Conservation (phyloP, 257 asterid genomes). For the Primulina tabacum region DNA sequence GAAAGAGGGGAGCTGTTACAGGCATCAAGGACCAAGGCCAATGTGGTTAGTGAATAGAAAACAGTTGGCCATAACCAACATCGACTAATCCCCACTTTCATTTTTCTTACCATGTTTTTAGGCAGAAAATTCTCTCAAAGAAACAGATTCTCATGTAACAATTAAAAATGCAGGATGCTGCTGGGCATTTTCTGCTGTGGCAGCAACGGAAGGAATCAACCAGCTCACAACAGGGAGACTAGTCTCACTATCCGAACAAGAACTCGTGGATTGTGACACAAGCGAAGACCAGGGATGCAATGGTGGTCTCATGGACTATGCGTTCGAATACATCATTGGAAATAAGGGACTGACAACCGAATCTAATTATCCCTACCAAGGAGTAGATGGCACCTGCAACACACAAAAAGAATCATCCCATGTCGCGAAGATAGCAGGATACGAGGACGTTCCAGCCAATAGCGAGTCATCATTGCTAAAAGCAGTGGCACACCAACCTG, state of each 20-base stretch:
- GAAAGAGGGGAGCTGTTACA: conserved; percentile 16
- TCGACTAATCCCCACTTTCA: not conserved
- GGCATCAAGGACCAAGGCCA: not conserved
- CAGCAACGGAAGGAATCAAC: conserved; percentile 36
- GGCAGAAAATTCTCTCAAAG: not conserved
- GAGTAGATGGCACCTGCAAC: conserved; percentile 31
- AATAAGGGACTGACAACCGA: conserved; percentile 30
- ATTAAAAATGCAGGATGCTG: conserved; percentile 29
- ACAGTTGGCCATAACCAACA: not conserved
- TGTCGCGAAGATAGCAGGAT: conserved; percentile 30
- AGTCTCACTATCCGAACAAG: conserved; percentile 34
- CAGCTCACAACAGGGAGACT: conserved; percentile 26
- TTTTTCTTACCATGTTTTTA: not conserved
- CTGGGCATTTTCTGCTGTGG: conserved; percentile 43
- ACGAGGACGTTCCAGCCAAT: conserved; percentile 35
- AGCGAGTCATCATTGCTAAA: conserved; percentile 28
- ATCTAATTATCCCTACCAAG: conserved; percentile 32
- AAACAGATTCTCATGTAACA: not conserved
- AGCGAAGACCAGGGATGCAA: conserved; percentile 35
- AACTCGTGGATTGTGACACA: conserved; percentile 39
- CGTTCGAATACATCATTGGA: conserved; percentile 26
- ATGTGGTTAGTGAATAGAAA: not conserved
- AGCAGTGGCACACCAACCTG: conserved; percentile 32
- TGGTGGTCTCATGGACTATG: conserved; percentile 32
- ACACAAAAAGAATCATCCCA: conserved; percentile 16